Conservation (phyloP, 2,329 filamentous ascomycete species). For the Aspergillus neotritici region DNA sequence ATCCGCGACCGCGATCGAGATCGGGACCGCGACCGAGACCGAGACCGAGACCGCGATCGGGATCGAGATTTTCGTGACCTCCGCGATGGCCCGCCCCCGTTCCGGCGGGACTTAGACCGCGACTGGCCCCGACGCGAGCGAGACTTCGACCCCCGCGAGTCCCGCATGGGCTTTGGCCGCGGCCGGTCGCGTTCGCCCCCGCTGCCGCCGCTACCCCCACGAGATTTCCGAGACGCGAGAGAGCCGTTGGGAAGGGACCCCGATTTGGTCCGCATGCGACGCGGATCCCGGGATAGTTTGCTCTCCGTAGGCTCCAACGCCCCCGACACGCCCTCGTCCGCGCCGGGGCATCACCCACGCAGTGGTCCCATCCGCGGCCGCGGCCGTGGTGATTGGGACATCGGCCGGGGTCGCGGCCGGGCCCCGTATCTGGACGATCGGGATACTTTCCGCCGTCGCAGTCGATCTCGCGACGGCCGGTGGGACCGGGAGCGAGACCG, state of each 20-base stretch:
- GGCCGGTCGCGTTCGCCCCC: constrained; percentile 42
- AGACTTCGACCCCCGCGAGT: constrained; percentile 42
- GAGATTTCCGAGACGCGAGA: constrained; percentile 38
- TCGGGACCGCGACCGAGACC: constrained; percentile 34
- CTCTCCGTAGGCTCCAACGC: constrained; percentile 32
- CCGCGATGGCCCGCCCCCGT: constrained; percentile 35
- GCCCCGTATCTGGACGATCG: constrained; percentile 37
- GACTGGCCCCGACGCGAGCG: constrained; percentile 45
- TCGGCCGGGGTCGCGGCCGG: constrained; percentile 40
- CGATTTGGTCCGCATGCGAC: constrained; percentile 37
- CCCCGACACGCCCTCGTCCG: constrained; percentile 33
- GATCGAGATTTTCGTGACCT: constrained; percentile 36
- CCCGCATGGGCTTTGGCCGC: constrained; percentile 41
- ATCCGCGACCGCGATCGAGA: constrained; percentile 49
- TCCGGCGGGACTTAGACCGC: constrained; percentile 39
- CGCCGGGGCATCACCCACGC: constrained; percentile 29
- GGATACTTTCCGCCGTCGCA: constrained; percentile 39
- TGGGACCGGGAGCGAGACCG: constrained; percentile 37
- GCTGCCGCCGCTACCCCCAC: constrained; percentile 11
- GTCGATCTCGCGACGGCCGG: constrained; percentile 41
- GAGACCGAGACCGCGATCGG: constrained; percentile 35
- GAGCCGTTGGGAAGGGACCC: constrained; percentile 33
- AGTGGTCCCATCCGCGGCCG: constrained; percentile 38
- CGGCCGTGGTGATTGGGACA: constrained; percentile 40
- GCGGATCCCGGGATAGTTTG: constrained; percentile 42